phyloP scores from a whole-genome alignment of 129 eudicot species.

The Helianthus tuberosus region DNA sequence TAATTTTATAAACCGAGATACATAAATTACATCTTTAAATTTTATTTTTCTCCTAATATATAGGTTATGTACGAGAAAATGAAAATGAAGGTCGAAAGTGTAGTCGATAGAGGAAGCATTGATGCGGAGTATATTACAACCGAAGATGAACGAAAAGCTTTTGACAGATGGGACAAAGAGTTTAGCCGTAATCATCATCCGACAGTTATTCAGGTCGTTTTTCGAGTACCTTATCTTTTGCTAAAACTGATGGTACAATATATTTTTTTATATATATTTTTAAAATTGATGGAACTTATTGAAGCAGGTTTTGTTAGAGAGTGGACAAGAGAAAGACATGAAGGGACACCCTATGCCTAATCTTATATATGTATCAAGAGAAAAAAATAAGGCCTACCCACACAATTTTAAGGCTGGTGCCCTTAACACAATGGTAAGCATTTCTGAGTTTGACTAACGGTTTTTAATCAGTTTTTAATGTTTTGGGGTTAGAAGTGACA shows the following conservation, averaged over 20 bases:
- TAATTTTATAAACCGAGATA: not conserved
- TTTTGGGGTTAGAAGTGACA: not conserved
- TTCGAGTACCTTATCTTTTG: not conserved
- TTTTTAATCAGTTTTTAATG: not conserved
- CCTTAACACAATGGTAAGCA: constrained; percentile 64
- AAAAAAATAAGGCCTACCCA: constrained; percentile 43
- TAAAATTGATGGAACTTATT: not conserved
- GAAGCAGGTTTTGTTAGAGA: constrained; percentile 58
- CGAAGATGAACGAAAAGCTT: constrained; percentile 29
- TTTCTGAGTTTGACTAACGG: not conserved
- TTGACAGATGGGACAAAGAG: constrained; percentile 46
- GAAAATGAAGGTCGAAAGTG: constrained; percentile 58
- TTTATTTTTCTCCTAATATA: not conserved
- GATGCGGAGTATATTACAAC: constrained; percentile 39
- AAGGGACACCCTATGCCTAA: constrained; percentile 61
- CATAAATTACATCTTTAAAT: not conserved
- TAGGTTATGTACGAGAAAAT: constrained; percentile 56
- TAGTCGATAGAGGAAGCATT: constrained; percentile 55
- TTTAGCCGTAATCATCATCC: constrained; percentile 68
- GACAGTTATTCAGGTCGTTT: constrained; percentile 59
- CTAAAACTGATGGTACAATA: not conserved
- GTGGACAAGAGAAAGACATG: constrained; percentile 45
- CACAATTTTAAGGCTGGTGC: constrained; percentile 94
- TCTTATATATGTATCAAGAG: constrained; percentile 72
- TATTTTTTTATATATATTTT: not conserved